Base-by-base conservation (phyloP, 208 protist genomes). In the Wallacemonas sp. region DNA sequence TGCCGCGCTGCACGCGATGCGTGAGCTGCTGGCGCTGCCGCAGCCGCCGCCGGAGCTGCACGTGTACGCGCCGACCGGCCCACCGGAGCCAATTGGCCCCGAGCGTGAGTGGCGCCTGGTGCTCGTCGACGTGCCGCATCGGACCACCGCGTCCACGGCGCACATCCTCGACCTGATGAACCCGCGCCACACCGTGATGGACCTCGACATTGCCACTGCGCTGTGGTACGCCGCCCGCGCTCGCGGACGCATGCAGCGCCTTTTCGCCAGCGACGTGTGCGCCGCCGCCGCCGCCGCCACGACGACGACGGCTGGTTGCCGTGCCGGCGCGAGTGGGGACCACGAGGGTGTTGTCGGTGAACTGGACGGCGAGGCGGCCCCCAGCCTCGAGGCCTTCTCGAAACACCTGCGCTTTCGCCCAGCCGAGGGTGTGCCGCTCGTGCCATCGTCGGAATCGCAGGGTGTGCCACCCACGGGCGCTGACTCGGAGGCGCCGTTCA, bases 191-290 rank as follows among this genome's bases (percentile, higher is more conserved):
- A 97, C 92, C 26, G 89, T 98, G 2, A 98, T 99, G 91, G 97
- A 99, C 67, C 64, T 98, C 26, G 98, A 98, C 77, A 98, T 99
- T 65, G 97, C 92, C 54, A 91, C 89, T 0, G 97, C 95, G 44
- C 77, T 99, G 10, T 99, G 96, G 95, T 87, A 98, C 74, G 96
- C 94, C 11, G 84, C 95, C 4, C 78, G 89, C 3, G 92, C 84
- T 4, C 70, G 72, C 11, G 92, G 92, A 2, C 84, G 87, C 41
- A 87, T 95, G 90, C 89, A 95, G 61, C 39, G 73, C 1, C 69
- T 95, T 18, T 49, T 28, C 29, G 52, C 61, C 22, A 72, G 64
- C 42, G 82, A 86, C 41, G 68, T 81, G 36, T 71, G 63, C 33
- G 44, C 42, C 32, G 20, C 49, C 2, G 31, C 7, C 23, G 22